Evolutionary conservation across 768 basidiomycete genomes (phyloP), one percentile per base, ranked within the genome.

Genomic region (Pleurotus ostreatus): DNA sequence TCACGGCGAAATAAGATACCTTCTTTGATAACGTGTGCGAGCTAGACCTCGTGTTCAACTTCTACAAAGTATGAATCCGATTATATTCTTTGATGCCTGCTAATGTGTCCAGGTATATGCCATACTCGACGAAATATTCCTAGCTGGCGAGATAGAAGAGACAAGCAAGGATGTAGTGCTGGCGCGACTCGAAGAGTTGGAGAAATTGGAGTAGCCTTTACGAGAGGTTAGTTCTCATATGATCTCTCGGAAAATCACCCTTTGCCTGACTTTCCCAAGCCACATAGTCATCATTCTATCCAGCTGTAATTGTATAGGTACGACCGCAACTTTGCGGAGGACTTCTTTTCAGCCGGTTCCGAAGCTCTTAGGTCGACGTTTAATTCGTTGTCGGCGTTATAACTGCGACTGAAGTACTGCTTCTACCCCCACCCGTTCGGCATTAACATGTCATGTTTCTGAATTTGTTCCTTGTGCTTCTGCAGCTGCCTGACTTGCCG

Each of bases 11-110:
- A 56, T 55, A 57, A 97, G 96, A 98, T 68, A 86, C 94, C 0
- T 99, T 98, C 78, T 99, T 99, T 65, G 94, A 98, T 67, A 98
- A 99, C 63, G 97, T 99, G 1, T 98, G 97, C 74, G 95, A 98
- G 70, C 78, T 98, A 26, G 97, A 98, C 67, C 82, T 99, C 0
- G 97, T 99, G 2, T 99, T 98, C 78, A 98, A 98, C 71, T 99
- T 98, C 69, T 97, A 98, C 74, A 98, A 98, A 78, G 92, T 89
- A 41, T 16, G 70, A 3, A n/a, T 16, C 58, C 51, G 11, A 34
- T 40, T 45, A 20, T 37, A 15, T 53, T 18, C 9, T 30, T 39
- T 3, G 15, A 54, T 26, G 43, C 15, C 37, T 25, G 11, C 44
- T 40, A 55, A 4, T 52, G n/a, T 43, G 13, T 40, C 46, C 46